These are phyloP conservation scores for Yarrowia sp. DNA, from an alignment of 805 yeast species.

Conservation along the genomic window DNA sequence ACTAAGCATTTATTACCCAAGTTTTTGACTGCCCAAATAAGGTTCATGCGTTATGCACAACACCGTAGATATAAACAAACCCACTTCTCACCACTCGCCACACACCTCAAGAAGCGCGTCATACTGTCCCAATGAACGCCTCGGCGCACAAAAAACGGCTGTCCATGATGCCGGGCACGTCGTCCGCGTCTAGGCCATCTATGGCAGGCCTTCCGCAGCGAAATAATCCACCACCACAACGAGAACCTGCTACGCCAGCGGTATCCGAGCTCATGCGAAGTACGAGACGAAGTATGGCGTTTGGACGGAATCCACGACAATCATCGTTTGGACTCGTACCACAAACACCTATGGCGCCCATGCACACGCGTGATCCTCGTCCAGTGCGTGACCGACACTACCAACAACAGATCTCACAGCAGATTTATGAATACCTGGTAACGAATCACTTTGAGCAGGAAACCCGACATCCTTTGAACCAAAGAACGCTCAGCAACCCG, in stretches of 20 bases:
- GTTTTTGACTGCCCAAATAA: background rate
- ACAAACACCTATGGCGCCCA: conserved; percentile 30
- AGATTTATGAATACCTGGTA: conserved; percentile 68
- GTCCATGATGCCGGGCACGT: conserved; percentile 39
- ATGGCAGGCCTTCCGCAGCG: conserved; percentile 35
- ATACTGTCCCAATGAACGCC: conserved; percentile 22
- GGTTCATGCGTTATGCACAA: conserved; percentile 31
- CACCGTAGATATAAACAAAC: conserved; percentile 31
- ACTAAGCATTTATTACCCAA: background rate
- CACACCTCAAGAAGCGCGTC: conserved; percentile 7
- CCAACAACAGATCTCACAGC: conserved; percentile 69
- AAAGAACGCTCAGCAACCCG: conserved; percentile 72
- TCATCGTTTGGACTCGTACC: conserved; percentile 28
- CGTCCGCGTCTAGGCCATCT: conserved; percentile 33
- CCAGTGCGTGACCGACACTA: conserved; percentile 77
- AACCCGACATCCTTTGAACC: conserved; percentile 71
- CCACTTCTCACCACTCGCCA: conserved; percentile 23
- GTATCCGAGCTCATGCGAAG: conserved; percentile 26
- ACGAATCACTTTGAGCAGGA: conserved; percentile 74
- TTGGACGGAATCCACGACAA: conserved; percentile 21
- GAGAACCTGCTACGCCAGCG: conserved; percentile 29
- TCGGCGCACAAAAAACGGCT: conserved; percentile 38
- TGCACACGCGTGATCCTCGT: conserved; percentile 62
- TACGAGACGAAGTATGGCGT: conserved; percentile 32
- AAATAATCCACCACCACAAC: conserved; percentile 36